Evolutionary conservation across 371 early-diverging fungal species (phyloP), one percentile per base, ranked within the genome.

Genomic region (Mucor piriformis): DNA sequence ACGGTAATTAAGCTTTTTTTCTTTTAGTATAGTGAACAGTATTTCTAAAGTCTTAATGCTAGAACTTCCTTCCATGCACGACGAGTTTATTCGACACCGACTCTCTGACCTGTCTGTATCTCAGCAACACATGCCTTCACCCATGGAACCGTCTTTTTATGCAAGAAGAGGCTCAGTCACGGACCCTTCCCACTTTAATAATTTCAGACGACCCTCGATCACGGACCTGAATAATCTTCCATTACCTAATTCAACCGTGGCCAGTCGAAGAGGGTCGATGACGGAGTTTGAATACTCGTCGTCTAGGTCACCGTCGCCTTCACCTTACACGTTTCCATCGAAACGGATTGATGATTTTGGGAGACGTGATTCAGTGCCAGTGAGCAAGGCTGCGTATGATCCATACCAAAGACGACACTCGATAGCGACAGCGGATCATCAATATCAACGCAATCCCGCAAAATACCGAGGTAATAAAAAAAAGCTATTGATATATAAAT

Each of bases 351-450:
- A 66, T 23, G 54, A 60, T 32, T 25, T 15, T 37, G 44, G 35
- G 37, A 55, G 82, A 57, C 70, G 76, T 35, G 77, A 80, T 56
- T 78, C 84, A 8, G 60, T 82, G 11, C 77, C 81, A 0, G n/a
- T n/a, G n/a, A n/a, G n/a, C n/a, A n/a, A n/a, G n/a, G n/a, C n/a
- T n/a, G n/a, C 54, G 5, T 72, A 71, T 67, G 73, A 79, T 63
- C 56, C 70, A 58, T 71, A 76, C n/a, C 81, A 81, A 53, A 54
- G 85, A 29, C 73, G 85, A 16, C 85, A 85, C 35, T 85, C 85
- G 1, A 85, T 85, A 54, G 83, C 83, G 1, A 73, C 75, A 10
- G 69, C 77, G 20, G 79, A 79, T 42, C 7, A 56, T 58, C 60
- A 38, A 47, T 21, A 15, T 43, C 49, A 37, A 49, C 21, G 40